phyloP scores from a whole-genome alignment of 2,329 filamentous ascomycete genomes.

The Periconia macrospinosa region DNA sequence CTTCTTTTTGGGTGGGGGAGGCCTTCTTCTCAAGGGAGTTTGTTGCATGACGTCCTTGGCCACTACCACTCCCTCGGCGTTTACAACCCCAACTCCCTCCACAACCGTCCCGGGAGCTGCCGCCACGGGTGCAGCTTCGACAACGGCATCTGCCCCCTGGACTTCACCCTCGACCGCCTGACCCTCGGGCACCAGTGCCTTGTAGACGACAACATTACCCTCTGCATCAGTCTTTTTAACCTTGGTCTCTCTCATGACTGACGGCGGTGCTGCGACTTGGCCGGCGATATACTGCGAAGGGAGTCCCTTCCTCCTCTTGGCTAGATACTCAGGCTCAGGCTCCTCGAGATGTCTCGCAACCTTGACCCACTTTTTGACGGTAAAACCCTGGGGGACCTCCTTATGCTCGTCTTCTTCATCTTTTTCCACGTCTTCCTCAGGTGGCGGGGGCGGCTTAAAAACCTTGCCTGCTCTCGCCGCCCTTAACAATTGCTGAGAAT shows the following conservation, averaged over 20 bases:
- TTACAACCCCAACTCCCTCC: constrained; percentile 62
- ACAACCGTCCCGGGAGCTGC: constrained; percentile 62
- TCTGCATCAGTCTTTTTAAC: constrained; percentile 74
- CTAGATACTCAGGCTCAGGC: constrained; percentile 63
- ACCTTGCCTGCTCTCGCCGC: constrained; percentile 76
- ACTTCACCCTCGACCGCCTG: constrained; percentile 82
- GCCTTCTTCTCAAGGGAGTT: constrained; percentile 62
- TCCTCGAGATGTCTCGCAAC: constrained; percentile 60
- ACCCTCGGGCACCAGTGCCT: constrained; percentile 78
- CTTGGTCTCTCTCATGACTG: constrained; percentile 73
- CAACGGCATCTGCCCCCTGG: constrained; percentile 57
- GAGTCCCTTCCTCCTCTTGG: constrained; percentile 63
- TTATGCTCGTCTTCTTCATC: constrained; percentile 49
- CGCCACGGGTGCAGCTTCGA: constrained; percentile 47
- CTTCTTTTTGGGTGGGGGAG: constrained; percentile 79
- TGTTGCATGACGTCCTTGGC: constrained; percentile 49
- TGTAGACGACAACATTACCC: constrained; percentile 82
- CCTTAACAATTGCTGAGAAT: constrained; percentile 80
- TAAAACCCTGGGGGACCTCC: constrained; percentile 54
- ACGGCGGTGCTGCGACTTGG: constrained; percentile 18
- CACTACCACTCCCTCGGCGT: constrained; percentile 62
- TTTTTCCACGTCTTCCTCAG: constrained; percentile 63
- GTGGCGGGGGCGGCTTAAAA: constrained; percentile 71
- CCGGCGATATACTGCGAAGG: constrained; percentile 45
- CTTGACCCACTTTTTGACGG: constrained; percentile 60